Conservation (phyloP, 345 rosid genomes). For the Salix udensis region DNA sequence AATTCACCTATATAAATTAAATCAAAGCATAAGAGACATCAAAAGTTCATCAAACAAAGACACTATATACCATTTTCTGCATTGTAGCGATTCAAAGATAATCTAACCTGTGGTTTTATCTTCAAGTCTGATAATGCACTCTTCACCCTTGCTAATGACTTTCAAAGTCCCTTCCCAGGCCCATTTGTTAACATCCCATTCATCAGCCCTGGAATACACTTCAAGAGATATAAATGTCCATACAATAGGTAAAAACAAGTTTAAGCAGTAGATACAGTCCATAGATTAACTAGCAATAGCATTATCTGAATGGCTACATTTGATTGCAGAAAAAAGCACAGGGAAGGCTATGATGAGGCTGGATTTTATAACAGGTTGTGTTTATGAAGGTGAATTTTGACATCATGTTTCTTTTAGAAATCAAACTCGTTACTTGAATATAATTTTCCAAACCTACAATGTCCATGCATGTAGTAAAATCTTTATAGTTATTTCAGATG, state of each 20-base stretch:
- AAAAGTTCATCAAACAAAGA: neutral
- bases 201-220: conserved; percentile 78
- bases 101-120: conserved; percentile 68
- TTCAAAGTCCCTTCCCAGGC: conserved; percentile 90
- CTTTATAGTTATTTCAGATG: neutral
- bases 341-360: neutral
- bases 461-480: neutral
- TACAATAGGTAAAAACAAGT: conserved; percentile 2
- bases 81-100: conserved; percentile 16
- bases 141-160: conserved; percentile 93
- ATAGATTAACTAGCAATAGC: neutral
- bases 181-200: conserved; percentile 99
- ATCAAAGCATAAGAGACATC: conserved; percentile 3
- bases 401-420: neutral
- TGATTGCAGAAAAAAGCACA: neutral
- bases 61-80: conserved; percentile 6
- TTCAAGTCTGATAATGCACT: conserved; percentile 91
- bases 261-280: neutral
- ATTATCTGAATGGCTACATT: neutral
- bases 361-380: neutral
- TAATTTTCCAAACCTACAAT: neutral
- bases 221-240: conserved; percentile 12
- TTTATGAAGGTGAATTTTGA: neutral
- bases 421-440: neutral
- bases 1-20: conserved; percentile 53